Evolutionary conservation across 2,329 filamentous ascomycete species (phyloP).

Genomic region (Fusarium sp.): DNA sequence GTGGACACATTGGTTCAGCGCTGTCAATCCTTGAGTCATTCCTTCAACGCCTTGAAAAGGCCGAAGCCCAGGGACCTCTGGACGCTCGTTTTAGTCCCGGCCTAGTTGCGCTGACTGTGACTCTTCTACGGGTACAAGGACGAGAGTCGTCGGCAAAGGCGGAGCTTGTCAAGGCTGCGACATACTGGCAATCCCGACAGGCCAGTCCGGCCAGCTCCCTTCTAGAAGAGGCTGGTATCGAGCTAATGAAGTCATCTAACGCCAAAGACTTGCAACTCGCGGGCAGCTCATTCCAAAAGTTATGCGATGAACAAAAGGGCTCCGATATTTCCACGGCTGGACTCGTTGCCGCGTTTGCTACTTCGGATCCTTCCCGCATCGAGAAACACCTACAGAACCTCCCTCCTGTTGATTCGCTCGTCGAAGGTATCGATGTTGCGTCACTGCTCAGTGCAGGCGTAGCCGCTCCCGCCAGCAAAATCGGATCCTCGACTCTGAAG

Average conservation of each 20-base stretch:
- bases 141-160: constrained; percentile 77
- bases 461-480: constrained; percentile 54
- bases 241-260: constrained; percentile 81
- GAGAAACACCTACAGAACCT: constrained; percentile 67
- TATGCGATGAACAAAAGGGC: constrained; percentile 73
- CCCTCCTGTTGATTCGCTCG: constrained; percentile 71
- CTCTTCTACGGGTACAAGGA: constrained; percentile 81
- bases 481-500: constrained; percentile 60
- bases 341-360: constrained; percentile 84
- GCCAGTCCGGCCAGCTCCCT: constrained; percentile 67
- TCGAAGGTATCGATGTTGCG: constrained; percentile 69
- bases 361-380: constrained; percentile 67
- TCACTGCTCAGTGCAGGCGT: constrained; percentile 76
- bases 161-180: constrained; percentile 82
- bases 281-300: constrained; percentile 79
- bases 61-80: constrained; percentile 65
- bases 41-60: constrained; percentile 76
- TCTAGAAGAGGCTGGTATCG: constrained; percentile 83
- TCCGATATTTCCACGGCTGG: constrained; percentile 82
- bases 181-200: constrained; percentile 79
- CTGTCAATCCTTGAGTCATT: constrained; percentile 81
- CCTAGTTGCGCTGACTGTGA: constrained; percentile 81
- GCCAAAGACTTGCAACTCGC: constrained; percentile 76
- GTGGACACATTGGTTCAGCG: constrained; percentile 78
- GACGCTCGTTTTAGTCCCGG: constrained; percentile 86